A percentile compares a stretch with the other conserved stretches of the same genome.
Conservation (phyloP, 1,139 yeast genomes). For the Maudiozyma humilis region DNA sequence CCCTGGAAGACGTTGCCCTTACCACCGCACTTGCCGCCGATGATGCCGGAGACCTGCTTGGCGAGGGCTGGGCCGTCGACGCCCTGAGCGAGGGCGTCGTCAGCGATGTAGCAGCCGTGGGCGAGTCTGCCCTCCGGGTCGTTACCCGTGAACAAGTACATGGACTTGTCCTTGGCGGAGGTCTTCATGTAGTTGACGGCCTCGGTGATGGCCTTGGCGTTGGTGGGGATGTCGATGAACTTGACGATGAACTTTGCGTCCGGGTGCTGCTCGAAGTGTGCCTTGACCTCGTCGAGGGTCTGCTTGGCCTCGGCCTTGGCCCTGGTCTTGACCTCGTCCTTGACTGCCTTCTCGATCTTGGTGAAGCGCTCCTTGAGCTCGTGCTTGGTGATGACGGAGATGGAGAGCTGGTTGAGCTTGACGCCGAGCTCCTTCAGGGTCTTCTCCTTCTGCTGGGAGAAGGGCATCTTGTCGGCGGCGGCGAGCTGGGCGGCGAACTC, state of each 20-base stretch:
- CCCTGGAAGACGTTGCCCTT: constrained; percentile 96
- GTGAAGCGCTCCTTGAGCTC: constrained; percentile 65
- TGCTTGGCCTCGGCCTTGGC: constrained; percentile 84
- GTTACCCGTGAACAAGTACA: constrained; percentile 76
- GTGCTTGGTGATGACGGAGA: constrained; percentile 76
- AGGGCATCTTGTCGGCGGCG: constrained; percentile 48
- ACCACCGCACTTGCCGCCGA: constrained; percentile 99
- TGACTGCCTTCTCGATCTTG: constrained; percentile 74
- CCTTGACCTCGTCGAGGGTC: constrained; percentile 70
- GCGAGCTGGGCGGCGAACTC: constrained; percentile 59
- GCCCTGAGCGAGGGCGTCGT: constrained; percentile 62
- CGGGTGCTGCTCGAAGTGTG: constrained; percentile 50
- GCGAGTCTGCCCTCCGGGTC: constrained; percentile 65
- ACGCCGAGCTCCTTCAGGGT: constrained; percentile 78
- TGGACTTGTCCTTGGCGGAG: constrained; percentile 63
- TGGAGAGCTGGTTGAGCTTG: constrained; percentile 67
- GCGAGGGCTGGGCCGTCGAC: constrained; percentile 73
- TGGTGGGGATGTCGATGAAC: constrained; percentile 61
- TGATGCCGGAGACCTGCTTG: constrained; percentile 53
- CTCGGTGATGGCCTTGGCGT: constrained; percentile 90
- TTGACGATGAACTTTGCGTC: constrained; percentile 52
- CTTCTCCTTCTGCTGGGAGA: constrained; percentile 68
- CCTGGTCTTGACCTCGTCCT: constrained; percentile 77
- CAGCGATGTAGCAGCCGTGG: constrained; percentile 85
- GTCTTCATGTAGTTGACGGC: constrained; percentile 81